Evolutionary conservation across 1,139 yeast genomes (phyloP).

Genomic region (Saccharomyces uvarum): DNA sequence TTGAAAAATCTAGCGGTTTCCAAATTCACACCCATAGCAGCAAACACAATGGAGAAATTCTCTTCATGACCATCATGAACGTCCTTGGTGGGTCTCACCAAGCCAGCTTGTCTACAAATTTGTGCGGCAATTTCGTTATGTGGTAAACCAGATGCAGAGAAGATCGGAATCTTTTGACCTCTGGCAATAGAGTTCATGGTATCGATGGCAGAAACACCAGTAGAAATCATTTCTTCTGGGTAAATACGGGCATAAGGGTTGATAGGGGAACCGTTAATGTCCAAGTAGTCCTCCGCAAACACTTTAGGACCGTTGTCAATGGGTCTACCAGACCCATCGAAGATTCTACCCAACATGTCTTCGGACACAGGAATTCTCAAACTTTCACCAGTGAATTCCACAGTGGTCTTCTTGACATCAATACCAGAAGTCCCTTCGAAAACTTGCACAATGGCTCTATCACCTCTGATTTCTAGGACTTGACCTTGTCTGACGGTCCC

Average conservation of each 20-base stretch:
- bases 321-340: conserved; percentile 98
- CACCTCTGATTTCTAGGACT: conserved; percentile 94
- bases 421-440: conserved; percentile 97
- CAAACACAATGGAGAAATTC: conserved; percentile 96
- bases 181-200: conserved; percentile 99
- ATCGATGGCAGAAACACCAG: conserved; percentile 97
- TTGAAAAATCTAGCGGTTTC: conserved; percentile 91
- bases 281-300: conserved; percentile 95
- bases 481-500: conserved; percentile 94
- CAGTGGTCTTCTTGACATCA: conserved; percentile 94
- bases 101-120: conserved; percentile 98
- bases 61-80: conserved; percentile 99
- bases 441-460: conserved; percentile 95
- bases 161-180: conserved; percentile 98
- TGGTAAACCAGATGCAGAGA: conserved; percentile 98
- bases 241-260: conserved; percentile 96
- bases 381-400: conserved; percentile 92
- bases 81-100: conserved; percentile 97
- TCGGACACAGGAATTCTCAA: conserved; percentile 92
- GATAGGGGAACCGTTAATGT: conserved; percentile 96
- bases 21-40: conserved; percentile 95
- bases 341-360: conserved; percentile 94
- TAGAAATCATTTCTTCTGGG: conserved; percentile 99
- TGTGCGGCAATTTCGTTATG: conserved; percentile 99
- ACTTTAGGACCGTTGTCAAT: conserved; percentile 97